Evolutionary conservation across 257 asterid genomes (phyloP).

Genomic region (Scutellaria galericulata): DNA sequence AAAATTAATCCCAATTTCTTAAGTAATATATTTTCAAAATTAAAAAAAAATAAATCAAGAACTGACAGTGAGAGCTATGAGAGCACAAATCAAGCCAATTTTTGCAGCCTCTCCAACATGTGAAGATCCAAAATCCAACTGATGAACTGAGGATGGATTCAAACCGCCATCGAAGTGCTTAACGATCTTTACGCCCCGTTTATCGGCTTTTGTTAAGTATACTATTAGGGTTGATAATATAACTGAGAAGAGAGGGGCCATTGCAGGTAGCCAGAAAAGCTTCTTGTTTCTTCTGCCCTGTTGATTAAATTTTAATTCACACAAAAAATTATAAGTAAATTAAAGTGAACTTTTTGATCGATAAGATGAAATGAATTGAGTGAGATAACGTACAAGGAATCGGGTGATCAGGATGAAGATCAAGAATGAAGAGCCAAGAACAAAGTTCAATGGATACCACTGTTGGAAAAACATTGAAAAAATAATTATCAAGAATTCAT

Average conservation of each 20-base stretch:
- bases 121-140: constrained; percentile 59
- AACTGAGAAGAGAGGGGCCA: constrained; percentile 49
- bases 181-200: constrained; percentile 73
- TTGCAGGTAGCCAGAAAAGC: constrained; percentile 48
- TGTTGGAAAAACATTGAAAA: constrained; percentile 25
- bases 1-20: neutral
- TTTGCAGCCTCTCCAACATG: constrained; percentile 66
- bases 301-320: neutral
- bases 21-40: neutral
- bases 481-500: neutral
- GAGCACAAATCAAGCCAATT: constrained; percentile 77
- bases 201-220: constrained; percentile 67
- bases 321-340: neutral
- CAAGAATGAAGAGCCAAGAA: constrained; percentile 75
- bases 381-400: constrained; percentile 57
- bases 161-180: constrained; percentile 86
- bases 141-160: constrained; percentile 67
- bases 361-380: too few species aligned
- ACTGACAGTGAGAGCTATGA: constrained; percentile 80
- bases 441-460: constrained; percentile 82
- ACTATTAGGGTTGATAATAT: constrained; percentile 51
- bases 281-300: constrained; percentile 47
- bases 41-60: neutral
- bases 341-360: too few species aligned
- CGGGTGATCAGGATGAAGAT: constrained; percentile 71